Evolutionary conservation across 768 basidiomycete genomes (phyloP), one percentile per base, ranked within the genome.

Genomic region (Butyriboletus loyo): DNA sequence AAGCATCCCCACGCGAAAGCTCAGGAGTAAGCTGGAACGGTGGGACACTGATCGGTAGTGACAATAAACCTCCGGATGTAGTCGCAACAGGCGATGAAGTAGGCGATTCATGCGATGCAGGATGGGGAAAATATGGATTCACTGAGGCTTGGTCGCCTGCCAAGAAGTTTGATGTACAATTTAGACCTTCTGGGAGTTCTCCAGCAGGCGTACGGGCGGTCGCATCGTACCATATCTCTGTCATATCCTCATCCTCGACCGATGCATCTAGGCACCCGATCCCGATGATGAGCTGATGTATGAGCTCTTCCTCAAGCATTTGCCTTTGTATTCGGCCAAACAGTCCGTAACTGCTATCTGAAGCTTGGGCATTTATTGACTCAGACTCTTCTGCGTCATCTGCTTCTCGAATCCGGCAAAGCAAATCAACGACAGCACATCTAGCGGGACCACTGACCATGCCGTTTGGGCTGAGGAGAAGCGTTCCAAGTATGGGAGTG

Each of bases 271-370:
- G 75, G 21, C 84, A 76, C 9, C 91, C 91, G 77, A 98, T 89
- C 28, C 92, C 94, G 47, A 97, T 85, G 50, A 96, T 85, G 56
- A 98, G 85, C 32, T 92, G 90, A 49, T 88, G 79, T 7, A 96
- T 66, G 38, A 98, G 79, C 71, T 96, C 93, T 30, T 82, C 78
- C 62, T 89, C 85, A 57, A 97, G 83, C 66, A 90, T 70, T 6
- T 73, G 72, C 51, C 87, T 75, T 59, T 91, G 83, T 21, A 70
- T 62, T 36, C 47, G 63, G 6, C 79, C 78, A 66, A 90, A 86
- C 1, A 81, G 69, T 8, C 79, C 80, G 43, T 31, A 46, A 30
- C 50, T 68, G 61, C 42, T 55, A 25, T 68, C 64, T 15, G 74
- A 65, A 15, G 39, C n/a, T 14, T 43, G 25, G 14, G 75, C 66